A percentile compares a stretch with the other conserved stretches of the same genome.
Evolutionary conservation across 495 filamentous ascomycete species (phyloP).

Genomic region (Neurospora sp.): DNA sequence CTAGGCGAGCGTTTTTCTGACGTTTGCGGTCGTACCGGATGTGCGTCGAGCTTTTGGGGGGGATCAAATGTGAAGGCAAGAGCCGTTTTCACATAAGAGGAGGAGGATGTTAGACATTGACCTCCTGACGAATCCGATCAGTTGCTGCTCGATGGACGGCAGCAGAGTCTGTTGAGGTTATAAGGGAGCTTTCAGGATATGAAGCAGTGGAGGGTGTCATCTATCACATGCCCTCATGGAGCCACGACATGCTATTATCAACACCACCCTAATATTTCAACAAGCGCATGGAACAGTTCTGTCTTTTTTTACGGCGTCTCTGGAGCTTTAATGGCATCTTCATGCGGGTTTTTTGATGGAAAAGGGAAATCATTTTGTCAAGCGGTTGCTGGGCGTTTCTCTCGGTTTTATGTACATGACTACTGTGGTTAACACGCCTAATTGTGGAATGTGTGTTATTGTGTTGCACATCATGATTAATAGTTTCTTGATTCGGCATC

Average conservation of each 20-base stretch:
- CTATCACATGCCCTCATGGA: neutral
- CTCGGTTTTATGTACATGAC: neutral
- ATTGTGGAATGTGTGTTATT: neutral
- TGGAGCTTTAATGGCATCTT: neutral
- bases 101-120: neutral
- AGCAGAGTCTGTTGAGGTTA: neutral
- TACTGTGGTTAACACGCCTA: neutral
- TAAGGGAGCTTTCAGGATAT: slow-evolving; percentile 2
- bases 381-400: neutral
- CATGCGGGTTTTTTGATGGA: neutral
- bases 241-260: neutral
- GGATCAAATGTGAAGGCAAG: neutral
- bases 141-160: neutral
- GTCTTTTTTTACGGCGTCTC: neutral
- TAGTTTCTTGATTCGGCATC: neutral
- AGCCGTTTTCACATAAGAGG: neutral
- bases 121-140: neutral
- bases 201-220: neutral
- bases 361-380: neutral
- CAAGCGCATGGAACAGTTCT: neutral
- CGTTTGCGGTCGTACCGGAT: neutral
- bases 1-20: slow-evolving; percentile 20
- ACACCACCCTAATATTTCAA: neutral
- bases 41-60: neutral
- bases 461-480: neutral